Percentiles rank a stretch among this genome's conserved stretches.
Conservation (phyloP, 169 alveolate genomes). For the Plasmodium vivax region DNA sequence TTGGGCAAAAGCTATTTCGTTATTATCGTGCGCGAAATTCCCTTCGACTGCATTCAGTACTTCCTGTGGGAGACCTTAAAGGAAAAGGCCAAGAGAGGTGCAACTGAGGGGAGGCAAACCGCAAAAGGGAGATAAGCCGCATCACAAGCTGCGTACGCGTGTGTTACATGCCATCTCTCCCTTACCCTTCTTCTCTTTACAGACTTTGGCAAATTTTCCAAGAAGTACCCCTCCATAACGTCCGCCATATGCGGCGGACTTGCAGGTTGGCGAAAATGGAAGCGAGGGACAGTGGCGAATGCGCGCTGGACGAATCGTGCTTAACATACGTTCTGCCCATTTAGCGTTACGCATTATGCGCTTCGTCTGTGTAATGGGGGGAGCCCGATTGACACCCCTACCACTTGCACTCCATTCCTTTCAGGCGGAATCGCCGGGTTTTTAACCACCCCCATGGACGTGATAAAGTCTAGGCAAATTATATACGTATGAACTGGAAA, state of each 20-base stretch:
- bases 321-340: background rate
- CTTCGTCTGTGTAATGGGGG: conserved; percentile 39
- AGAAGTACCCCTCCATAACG: conserved; percentile 16
- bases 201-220: conserved; percentile 28
- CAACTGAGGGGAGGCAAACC: background rate
- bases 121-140: background rate
- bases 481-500: conserved; percentile 87
- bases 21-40: conserved; percentile 90
- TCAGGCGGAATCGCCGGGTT: conserved; percentile 96
- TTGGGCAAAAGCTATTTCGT: conserved; percentile 89
- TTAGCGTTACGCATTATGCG: conserved; percentile 64
- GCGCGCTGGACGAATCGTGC: background rate
- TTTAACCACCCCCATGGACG: conserved; percentile 96
- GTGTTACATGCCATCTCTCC: background rate
- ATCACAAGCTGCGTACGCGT: background rate
- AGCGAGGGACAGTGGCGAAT: background rate
- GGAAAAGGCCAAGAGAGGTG: conserved; percentile 66
- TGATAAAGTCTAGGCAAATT: conserved; percentile 95
- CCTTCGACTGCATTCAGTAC: conserved; percentile 92
- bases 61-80: conserved; percentile 90
- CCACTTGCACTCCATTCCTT: background rate
- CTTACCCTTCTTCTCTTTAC: background rate
- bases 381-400: background rate
- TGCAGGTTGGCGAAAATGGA: conserved; percentile 22
- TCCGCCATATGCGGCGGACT: conserved; percentile 61